Base-by-base conservation (phyloP, 768 basidiomycete species). In the Trametes elegans region DNA sequence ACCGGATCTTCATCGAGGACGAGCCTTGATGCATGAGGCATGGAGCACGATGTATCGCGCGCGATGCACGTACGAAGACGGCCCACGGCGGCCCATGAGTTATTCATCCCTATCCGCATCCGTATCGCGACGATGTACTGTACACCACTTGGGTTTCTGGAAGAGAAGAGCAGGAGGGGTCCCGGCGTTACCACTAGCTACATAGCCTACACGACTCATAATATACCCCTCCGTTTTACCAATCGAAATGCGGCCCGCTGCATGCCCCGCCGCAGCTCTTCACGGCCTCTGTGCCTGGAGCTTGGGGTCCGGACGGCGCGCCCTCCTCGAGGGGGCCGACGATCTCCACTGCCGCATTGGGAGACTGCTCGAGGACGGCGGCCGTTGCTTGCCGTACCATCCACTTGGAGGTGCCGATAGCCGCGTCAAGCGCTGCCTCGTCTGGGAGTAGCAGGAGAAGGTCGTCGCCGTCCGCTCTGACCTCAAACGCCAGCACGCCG, bases 1-100 rank as follows among this genome's bases (percentile, higher is more conserved):
- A 92, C 40, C 67, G 74, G 28, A 93, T 98, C 59, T 97, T 95
- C 70, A 82, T 89, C 46, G 84, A 88, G 32, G 86, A 86, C 47
- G 56, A 67, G 27, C 68, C 68, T 11, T 74, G 55, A 68, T 6
- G 11, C 6, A 24, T 7, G 28, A 26, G 26, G 29, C 2, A 39
- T 14, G 11, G 27, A 5, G 34, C 10, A 7, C 16, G 21, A 27
- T 26, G 13, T n/a, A n/a, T n/a, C n/a, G n/a, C n/a, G n/a, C n/a
- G n/a, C n/a, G n/a, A n/a, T n/a, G n/a, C n/a, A n/a, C n/a, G n/a
- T n/a, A n/a, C n/a, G n/a, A n/a, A n/a, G n/a, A n/a, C n/a, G n/a
- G 10, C 3, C 41, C 19, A 35, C 46, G n/a, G 14, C 19, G 19
- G 16, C 28, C 18, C 26, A 18, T 55, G 46, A 55, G 11, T 55